phyloP scores from a whole-genome alignment of 495 filamentous ascomycete genomes.

The Aspergillus mulundensis region DNA sequence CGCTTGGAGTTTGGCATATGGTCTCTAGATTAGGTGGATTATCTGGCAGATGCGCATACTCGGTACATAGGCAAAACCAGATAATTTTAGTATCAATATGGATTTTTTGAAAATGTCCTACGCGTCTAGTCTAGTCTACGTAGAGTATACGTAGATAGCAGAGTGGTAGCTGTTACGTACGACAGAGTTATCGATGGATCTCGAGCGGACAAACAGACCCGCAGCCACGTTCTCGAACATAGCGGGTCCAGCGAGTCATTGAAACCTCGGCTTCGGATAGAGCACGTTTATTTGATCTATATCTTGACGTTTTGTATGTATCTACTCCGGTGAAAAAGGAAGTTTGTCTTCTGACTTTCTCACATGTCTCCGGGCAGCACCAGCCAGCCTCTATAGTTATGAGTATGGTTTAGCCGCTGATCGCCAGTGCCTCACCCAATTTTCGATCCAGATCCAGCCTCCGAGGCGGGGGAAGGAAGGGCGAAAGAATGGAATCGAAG shows the following conservation, averaged over 20 bases:
- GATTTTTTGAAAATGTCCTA: not conserved
- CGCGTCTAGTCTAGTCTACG: not conserved
- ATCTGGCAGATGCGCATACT: not conserved
- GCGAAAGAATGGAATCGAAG: slow-evolving; percentile 15
- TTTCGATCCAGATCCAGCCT: not conserved
- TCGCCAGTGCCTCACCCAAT: not conserved
- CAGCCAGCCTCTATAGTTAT: not conserved
- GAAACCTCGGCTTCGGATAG: not conserved
- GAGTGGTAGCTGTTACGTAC: not conserved
- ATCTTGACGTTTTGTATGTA: not conserved
- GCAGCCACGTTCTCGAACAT: slow-evolving; percentile 13
- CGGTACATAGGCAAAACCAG: not conserved
- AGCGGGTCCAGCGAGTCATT: slow-evolving; percentile 2
- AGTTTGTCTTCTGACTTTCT: not conserved
- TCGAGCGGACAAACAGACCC: not conserved
- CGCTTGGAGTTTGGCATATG: slow-evolving; percentile 4
- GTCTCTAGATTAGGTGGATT: not conserved
- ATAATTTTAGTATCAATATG: not conserved
- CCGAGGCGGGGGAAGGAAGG: not conserved
- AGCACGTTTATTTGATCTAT: not conserved
- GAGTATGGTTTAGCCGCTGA: not conserved
- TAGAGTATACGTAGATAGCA: not conserved
- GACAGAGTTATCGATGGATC: not conserved
- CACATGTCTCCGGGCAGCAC: not conserved
- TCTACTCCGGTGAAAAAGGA: not conserved